Percentiles rank a stretch among this genome's conserved stretches.
Conservation (phyloP, 2,329 filamentous ascomycete species). For the Davidsoniella virescens region DNA sequence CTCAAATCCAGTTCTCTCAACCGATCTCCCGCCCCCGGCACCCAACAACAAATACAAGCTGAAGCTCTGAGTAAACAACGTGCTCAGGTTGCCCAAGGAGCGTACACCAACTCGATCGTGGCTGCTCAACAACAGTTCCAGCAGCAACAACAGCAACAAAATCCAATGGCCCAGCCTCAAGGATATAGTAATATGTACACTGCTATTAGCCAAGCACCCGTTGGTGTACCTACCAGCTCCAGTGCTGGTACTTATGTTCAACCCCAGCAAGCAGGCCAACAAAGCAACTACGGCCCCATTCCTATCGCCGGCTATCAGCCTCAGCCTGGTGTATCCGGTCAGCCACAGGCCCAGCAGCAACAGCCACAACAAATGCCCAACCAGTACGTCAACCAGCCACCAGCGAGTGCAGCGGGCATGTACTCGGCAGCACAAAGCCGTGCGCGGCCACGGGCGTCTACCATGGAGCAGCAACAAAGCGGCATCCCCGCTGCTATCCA, state of each 20-base stretch:
- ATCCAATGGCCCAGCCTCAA: constrained; percentile 17
- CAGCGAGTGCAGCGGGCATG: constrained; percentile 23
- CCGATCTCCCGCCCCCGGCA: constrained; percentile 78
- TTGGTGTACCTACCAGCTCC: constrained; percentile 7
- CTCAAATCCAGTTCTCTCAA: constrained; percentile 73
- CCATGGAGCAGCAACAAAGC: constrained; percentile 87
- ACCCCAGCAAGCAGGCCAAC: constrained; percentile 4
- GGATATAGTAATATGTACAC: constrained; percentile 46
- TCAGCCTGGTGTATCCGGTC: background rate
- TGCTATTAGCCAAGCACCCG: constrained; percentile 26
- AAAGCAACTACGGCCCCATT: constrained; percentile 1
- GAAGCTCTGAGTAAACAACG: constrained; percentile 89
- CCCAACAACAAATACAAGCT: constrained; percentile 89
- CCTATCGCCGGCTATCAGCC: background rate
- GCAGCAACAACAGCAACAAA: constrained; percentile 7
- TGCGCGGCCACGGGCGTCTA: constrained; percentile 76
- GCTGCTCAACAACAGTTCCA: constrained; percentile 13
- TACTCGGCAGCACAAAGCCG: constrained; percentile 35
- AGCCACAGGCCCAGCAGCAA: constrained; percentile 21
- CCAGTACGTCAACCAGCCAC: constrained; percentile 37
- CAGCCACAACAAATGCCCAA: constrained; percentile 36
- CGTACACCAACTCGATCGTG: constrained; percentile 52
- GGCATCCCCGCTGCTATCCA: constrained; percentile 88
- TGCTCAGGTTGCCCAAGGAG: constrained; percentile 48
- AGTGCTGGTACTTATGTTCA: constrained; percentile 20